Base-by-base conservation (phyloP, 2,329 filamentous ascomycete genomes). In the Coniochaeta sp. region DNA sequence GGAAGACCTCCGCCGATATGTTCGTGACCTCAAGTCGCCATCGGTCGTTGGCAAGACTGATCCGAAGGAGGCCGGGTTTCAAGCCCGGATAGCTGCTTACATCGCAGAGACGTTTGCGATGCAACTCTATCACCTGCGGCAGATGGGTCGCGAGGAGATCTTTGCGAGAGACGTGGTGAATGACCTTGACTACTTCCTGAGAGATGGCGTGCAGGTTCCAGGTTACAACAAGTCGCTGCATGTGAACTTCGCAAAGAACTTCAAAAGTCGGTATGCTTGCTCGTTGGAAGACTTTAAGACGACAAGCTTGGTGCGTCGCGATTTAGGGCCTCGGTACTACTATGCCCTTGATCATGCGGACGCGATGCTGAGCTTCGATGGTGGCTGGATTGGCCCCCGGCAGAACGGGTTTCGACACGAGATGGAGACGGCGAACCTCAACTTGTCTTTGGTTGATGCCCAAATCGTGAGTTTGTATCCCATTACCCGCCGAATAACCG, bases 151-250 rank as follows among this genome's bases (percentile, higher is more conserved):
- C 59, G 76, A 75, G 1, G 72, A 76, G 31, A 72, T 74, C 0
- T 81, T 92, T 52, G 80, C 90, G 22, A 86, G 85, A 58, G 82
- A 82, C 9, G 72, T 97, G 1, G 77, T 91, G 16, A 78, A 83
- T 26, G 85, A 91, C 57, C 71, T 99, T 7, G 79, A 85, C 50
- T 96, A 94, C 71, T 89, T 89, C 58, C 73, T 90, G 16, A 81
- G 89, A 30, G 85, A 90, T 61, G 92, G 87, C 2, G 85, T 92
- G 6, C 76, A 82, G 47, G 83, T 92, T n/a, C 81, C 85, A 16
- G 83, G 82, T 12, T 97, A 96, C 70, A 97, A 96, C 65, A 77
- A 79, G 45, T 96, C 91, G 3, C 73, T 97, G 45, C 94, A 99
- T 64, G 77, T 78, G 30, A 95, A 95, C 61, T 81, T 99, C 59